Percentiles rank a stretch among this genome's conserved stretches.
phyloP scores from a whole-genome alignment of 2,329 filamentous ascomycete species.

The Hortaea werneckii region DNA sequence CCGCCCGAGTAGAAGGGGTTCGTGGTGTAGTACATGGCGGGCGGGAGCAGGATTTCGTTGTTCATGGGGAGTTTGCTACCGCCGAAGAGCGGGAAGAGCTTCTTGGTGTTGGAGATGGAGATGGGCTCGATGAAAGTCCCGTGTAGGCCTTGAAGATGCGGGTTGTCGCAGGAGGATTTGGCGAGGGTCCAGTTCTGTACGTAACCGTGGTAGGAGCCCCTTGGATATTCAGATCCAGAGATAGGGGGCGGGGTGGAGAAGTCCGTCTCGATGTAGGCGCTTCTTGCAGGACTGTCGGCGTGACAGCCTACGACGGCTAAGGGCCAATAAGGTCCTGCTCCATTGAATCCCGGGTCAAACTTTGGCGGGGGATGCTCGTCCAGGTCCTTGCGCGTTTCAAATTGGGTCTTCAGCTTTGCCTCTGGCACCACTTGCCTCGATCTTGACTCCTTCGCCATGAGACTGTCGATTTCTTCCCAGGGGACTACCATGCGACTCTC shows the following conservation, averaged over 20 bases:
- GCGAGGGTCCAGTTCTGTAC: conserved; percentile 38
- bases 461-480: conserved; percentile 35
- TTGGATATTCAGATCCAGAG: conserved; percentile 15
- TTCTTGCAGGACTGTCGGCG: conserved; percentile 28
- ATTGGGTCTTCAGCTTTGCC: conserved; percentile 22
- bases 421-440: conserved; percentile 21
- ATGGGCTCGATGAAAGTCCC: conserved; percentile 41
- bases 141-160: conserved; percentile 36
- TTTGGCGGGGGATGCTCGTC: conserved; percentile 15
- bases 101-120: conserved; percentile 34
- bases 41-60: conserved; percentile 43
- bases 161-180: conserved; percentile 36
- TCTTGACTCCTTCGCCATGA: conserved; percentile 25
- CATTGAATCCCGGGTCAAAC: conserved; percentile 25
- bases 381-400: conserved; percentile 17
- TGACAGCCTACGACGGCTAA: conserved; percentile 33
- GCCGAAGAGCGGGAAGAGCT: conserved; percentile 40
- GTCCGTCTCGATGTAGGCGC: conserved; percentile 26
- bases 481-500: conserved; percentile 38
- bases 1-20: conserved; percentile 34
- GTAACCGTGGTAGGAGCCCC: conserved; percentile 33
- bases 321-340: conserved; percentile 32
- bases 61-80: conserved; percentile 41
- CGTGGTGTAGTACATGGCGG: conserved; percentile 40
- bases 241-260: conserved; percentile 29